A percentile compares a stretch with the other conserved stretches of the same genome.
phyloP scores from a whole-genome alignment of 495 filamentous ascomycete genomes.

The Penicillium tannophilum region DNA sequence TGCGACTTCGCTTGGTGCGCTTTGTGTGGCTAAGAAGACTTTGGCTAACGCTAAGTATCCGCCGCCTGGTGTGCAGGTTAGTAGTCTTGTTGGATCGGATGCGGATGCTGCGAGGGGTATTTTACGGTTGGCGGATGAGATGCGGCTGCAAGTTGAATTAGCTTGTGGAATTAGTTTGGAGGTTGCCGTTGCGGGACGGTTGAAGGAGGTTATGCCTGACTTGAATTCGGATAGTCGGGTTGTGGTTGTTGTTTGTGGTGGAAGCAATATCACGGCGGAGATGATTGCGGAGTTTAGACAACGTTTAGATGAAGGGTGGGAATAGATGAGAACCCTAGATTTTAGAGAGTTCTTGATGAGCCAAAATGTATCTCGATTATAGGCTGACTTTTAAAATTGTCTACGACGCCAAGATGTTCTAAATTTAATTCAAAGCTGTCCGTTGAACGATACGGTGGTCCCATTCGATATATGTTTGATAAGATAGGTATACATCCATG shows the following conservation, averaged over 20 bases:
- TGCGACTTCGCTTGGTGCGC: constrained; percentile 74
- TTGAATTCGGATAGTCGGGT: constrained; percentile 63
- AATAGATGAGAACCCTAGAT: constrained; percentile 1
- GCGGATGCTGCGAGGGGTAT: constrained; percentile 75
- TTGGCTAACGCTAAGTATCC: constrained; percentile 57
- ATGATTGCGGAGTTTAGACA: constrained; percentile 64
- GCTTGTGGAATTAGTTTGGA: constrained; percentile 80
- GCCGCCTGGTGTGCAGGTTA: constrained; percentile 48
- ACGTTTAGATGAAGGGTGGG: constrained; percentile 38
- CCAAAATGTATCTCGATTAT: too few species aligned
- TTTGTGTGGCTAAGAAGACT: constrained; percentile 66
- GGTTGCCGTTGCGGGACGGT: constrained; percentile 41
- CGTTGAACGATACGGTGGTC: too few species aligned
- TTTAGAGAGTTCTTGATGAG: neutral
- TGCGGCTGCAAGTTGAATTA: constrained; percentile 74
- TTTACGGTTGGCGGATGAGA: constrained; percentile 73
- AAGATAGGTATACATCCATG: neutral
- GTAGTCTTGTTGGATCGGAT: constrained; percentile 70
- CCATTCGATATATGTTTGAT: neutral
- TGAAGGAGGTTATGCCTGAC: constrained; percentile 57
- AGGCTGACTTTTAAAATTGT: neutral
- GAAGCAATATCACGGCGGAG: constrained; percentile 67
- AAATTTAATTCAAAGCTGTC: too few species aligned
- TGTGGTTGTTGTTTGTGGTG: constrained; percentile 84
- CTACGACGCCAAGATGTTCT: too few species aligned